A percentile compares a stretch with the other conserved stretches of the same genome.
phyloP scores from a whole-genome alignment of 2,329 filamentous ascomycete genomes.

The Colletotrichum falcatum region DNA sequence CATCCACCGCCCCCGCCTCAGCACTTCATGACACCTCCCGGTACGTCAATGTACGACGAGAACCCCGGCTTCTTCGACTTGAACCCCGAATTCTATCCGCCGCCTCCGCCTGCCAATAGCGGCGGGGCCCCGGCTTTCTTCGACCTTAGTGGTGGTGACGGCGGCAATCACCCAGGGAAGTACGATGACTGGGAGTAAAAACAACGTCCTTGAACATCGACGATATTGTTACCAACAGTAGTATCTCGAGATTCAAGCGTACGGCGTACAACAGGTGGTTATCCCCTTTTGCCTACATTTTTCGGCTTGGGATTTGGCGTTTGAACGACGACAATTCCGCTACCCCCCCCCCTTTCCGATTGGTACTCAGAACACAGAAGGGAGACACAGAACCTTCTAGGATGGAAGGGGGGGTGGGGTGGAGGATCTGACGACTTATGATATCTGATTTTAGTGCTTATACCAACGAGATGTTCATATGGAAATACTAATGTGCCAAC shows the following conservation, averaged over 20 bases:
- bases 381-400: constrained; percentile 39
- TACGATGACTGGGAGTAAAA: constrained; percentile 36
- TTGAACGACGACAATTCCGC: background rate
- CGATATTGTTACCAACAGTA: background rate
- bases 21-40: constrained; percentile 13
- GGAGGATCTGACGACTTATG: constrained; percentile 1
- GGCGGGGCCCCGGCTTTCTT: constrained; percentile 37
- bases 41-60: constrained; percentile 12
- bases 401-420: background rate
- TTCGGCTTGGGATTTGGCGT: background rate
- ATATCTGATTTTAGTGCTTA: background rate
- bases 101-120: constrained; percentile 8
- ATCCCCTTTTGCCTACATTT: background rate
- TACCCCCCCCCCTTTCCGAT: background rate
- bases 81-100: background rate
- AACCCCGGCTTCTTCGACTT: constrained; percentile 5
- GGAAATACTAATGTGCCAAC: background rate
- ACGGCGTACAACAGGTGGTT: background rate
- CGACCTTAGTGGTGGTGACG: constrained; percentile 34
- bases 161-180: constrained; percentile 8
- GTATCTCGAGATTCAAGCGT: background rate
- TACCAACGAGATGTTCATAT: background rate
- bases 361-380: constrained; percentile 29
- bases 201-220: background rate
- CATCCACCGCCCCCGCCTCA: constrained; percentile 28